These are phyloP conservation scores for Apiotrichum sp. DNA, from an alignment of 1,284 basidiomycete genomes.

Conservation along the genomic window DNA sequence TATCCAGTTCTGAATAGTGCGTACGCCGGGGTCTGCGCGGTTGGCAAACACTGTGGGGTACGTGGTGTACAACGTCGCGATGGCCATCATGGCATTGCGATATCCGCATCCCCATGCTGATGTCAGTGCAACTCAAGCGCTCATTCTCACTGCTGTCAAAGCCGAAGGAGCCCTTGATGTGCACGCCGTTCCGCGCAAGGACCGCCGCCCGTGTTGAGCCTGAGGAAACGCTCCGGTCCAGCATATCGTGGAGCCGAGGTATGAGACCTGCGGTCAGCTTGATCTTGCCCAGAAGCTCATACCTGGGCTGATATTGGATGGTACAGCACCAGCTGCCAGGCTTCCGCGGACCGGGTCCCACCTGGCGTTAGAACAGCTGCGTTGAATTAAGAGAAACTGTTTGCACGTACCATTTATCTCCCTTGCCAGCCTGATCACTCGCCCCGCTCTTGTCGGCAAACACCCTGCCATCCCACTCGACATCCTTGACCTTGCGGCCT, in stretches of 20 bases:
- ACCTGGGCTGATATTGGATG: slow-evolving; percentile 68
- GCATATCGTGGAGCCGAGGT: slow-evolving; percentile 56
- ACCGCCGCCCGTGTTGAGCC: slow-evolving; percentile 57
- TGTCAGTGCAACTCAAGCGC: not conserved
- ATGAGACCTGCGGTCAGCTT: slow-evolving; percentile 56
- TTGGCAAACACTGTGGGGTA: slow-evolving; percentile 24
- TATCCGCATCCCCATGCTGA: slow-evolving; percentile 54
- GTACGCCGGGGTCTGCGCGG: slow-evolving; percentile 56
- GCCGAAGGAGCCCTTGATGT: slow-evolving; percentile 60
- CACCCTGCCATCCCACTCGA: slow-evolving; percentile 35
- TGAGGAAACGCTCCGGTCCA: slow-evolving; percentile 54
- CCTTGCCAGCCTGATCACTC: slow-evolving; percentile 22
- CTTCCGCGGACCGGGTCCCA: slow-evolving; percentile 35
- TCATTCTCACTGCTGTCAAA: slow-evolving; percentile 61
- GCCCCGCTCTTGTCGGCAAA: slow-evolving; percentile 26
- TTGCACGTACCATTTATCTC: slow-evolving; percentile 34
- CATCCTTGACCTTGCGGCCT: slow-evolving; percentile 10
- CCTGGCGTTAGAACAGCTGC: slow-evolving; percentile 17
- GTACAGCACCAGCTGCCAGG: slow-evolving; percentile 36
- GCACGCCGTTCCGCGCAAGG: slow-evolving; percentile 60
- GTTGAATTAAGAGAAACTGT: not conserved
- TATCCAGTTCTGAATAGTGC: slow-evolving; percentile 68
- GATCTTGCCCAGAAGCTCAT: slow-evolving; percentile 8
- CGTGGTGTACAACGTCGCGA: slow-evolving; percentile 54
- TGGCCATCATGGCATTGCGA: slow-evolving; percentile 77